Conservation (phyloP, 495 filamentous ascomycete species). For the Lasiosphaeria hispida region DNA sequence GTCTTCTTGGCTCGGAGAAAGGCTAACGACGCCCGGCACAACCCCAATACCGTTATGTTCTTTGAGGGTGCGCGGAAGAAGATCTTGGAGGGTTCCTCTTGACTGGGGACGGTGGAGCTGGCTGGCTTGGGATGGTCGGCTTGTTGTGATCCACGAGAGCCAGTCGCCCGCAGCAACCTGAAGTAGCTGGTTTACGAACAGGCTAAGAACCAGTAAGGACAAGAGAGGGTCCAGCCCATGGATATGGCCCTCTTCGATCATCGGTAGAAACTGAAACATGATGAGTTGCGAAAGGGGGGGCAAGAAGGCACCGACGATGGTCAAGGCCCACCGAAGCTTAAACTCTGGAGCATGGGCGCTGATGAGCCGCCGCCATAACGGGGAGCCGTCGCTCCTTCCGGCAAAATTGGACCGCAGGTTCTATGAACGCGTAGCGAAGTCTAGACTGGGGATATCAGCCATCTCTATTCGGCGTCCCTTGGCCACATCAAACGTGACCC, state of each 20-base stretch:
- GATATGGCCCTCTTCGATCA: conserved; percentile 48
- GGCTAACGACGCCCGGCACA: too few species aligned
- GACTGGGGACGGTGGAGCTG: too few species aligned
- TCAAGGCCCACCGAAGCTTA: conserved; percentile 47
- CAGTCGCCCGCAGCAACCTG: conserved; percentile 52
- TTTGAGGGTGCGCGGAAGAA: too few species aligned
- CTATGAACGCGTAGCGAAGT: conserved; percentile 40
- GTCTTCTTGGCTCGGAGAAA: too few species aligned
- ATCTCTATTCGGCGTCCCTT: conserved; percentile 50
- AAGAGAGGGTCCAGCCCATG: conserved; percentile 33
- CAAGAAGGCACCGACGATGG: conserved; percentile 47
- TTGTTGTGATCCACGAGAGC: conserved; percentile 59
- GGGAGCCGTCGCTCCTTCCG: conserved; percentile 32
- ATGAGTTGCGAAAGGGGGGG: conserved; percentile 62
- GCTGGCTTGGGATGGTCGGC: conserved; percentile 25
- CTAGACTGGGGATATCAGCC: conserved; percentile 52
- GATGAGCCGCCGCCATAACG: conserved; percentile 57
- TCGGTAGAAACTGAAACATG: conserved; percentile 55
- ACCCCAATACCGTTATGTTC: too few species aligned
- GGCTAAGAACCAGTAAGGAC: conserved; percentile 56
- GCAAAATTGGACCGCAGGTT: conserved; percentile 45
- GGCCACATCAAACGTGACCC: conserved; percentile 45
- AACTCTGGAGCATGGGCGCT: conserved; percentile 45
- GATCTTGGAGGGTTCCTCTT: too few species aligned
- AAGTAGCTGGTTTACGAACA: conserved; percentile 52